These are phyloP conservation scores for Suhomyces pyralidae DNA, from an alignment of 805 yeast species.

Conservation along the genomic window DNA sequence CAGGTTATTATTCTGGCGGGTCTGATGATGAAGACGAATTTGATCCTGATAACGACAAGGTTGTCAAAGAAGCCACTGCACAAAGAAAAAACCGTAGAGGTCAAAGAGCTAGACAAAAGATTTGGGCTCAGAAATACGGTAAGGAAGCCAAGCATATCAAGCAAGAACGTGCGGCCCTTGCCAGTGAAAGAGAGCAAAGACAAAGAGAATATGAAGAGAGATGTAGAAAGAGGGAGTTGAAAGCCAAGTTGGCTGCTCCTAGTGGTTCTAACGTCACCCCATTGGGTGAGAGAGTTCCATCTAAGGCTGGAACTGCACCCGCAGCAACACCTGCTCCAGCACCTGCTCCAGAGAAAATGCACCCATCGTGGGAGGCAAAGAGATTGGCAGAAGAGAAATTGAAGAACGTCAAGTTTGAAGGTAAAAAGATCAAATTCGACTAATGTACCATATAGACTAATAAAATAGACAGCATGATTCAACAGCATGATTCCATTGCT, in stretches of 20 bases:
- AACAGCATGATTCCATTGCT: too few species aligned
- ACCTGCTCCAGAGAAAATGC: conserved; percentile 35
- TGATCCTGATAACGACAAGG: conserved; percentile 41
- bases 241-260: conserved; percentile 38
- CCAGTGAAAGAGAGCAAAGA: conserved; percentile 55
- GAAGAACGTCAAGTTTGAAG: conserved; percentile 66
- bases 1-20: conserved; percentile 85
- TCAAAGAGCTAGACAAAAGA: conserved; percentile 93
- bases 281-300: conserved; percentile 29
- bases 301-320: neutral
- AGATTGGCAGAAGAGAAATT: conserved; percentile 64
- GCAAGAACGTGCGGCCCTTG: conserved; percentile 55
- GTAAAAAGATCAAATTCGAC: conserved; percentile 65
- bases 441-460: neutral
- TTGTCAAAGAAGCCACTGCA: conserved; percentile 51
- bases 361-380: conserved; percentile 99
- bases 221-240: conserved; percentile 61
- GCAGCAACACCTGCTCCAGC: conserved; percentile 7
- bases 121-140: conserved; percentile 94
- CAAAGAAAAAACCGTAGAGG: conserved; percentile 89
- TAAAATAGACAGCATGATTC: neutral
- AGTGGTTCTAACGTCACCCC: conserved; percentile 40
- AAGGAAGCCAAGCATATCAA: conserved; percentile 76
- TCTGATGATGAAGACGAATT: conserved; percentile 59
- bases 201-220: conserved; percentile 71